A percentile compares a stretch with the other conserved stretches of the same genome.
Conservation (phyloP, 768 basidiomycete species). For the Boletus eberwhitei region DNA sequence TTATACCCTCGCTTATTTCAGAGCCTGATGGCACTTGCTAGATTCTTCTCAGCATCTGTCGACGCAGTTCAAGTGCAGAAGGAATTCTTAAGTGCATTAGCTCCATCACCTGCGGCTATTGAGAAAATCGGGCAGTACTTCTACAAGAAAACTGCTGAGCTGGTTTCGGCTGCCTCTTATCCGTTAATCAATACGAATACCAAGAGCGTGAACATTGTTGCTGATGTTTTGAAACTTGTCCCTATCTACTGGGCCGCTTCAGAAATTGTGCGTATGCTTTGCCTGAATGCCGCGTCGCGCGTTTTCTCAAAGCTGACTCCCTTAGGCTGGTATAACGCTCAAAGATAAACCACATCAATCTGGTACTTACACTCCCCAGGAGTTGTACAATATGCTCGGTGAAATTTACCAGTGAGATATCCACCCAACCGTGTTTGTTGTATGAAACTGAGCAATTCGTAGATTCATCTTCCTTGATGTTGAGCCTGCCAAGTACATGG, state of each 20-base stretch:
- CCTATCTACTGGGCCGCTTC: constrained; percentile 68
- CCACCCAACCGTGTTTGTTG: neutral
- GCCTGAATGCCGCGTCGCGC: too few species aligned
- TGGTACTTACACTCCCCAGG: constrained; percentile 61
- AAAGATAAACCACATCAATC: constrained; percentile 50
- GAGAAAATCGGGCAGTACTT: constrained; percentile 59
- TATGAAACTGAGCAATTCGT: neutral
- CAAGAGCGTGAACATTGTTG: constrained; percentile 60
- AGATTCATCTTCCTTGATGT: constrained; percentile 78
- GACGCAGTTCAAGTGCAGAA: constrained; percentile 37
- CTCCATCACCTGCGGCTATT: constrained; percentile 43
- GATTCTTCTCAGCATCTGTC: constrained; percentile 64
- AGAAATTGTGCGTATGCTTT: constrained; percentile 53
- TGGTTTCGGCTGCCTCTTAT: constrained; percentile 54
- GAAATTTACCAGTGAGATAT: constrained; percentile 64
- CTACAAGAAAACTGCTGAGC: constrained; percentile 57
- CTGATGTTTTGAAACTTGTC: constrained; percentile 60
- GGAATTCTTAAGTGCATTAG: constrained; percentile 49
- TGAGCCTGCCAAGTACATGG: constrained; percentile 56
- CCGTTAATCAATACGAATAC: constrained; percentile 52
- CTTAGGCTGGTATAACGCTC: constrained; percentile 68
- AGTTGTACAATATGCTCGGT: constrained; percentile 60
- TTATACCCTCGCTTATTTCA: neutral
- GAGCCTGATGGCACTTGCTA: constrained; percentile 23
- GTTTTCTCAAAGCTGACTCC: neutral